Conservation (phyloP, 345 rosid genomes). For the Litchi chinensis region DNA sequence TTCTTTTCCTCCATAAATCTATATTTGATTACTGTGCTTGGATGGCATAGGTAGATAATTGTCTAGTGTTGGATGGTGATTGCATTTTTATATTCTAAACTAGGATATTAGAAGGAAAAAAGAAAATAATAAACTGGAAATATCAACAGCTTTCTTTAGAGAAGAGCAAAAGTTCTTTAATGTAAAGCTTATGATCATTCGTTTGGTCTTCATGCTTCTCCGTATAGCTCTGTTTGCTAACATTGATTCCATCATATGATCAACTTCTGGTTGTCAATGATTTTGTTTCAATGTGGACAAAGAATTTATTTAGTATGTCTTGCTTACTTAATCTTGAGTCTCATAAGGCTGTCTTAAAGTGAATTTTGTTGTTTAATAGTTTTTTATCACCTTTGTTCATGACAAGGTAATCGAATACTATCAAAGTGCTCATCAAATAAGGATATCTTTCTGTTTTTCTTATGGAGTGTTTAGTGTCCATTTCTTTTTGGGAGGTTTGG, state of each 20-base stretch:
- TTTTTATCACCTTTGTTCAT: not conserved
- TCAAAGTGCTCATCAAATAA: not conserved
- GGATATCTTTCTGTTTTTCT: not conserved
- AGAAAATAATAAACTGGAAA: not conserved
- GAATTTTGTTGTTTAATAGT: not conserved
- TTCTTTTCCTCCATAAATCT: not conserved
- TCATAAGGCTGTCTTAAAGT: not conserved
- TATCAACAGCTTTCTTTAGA: not conserved
- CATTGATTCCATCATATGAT: not conserved
- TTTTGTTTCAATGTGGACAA: no score
- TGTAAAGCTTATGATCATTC: not conserved
- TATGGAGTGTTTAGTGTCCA: not conserved
- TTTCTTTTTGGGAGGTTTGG: not conserved
- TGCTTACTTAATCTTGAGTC: not conserved
- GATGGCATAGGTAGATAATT: constrained; percentile 2
- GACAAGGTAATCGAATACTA: not conserved
- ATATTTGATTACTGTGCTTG: not conserved
- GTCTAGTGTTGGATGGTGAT: not conserved
- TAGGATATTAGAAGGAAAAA: not conserved
- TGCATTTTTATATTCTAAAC: not conserved
- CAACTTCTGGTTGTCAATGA: not conserved
- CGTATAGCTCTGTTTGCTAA: not conserved
- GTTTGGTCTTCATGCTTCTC: not conserved
- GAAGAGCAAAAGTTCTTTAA: not conserved
- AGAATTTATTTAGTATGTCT: no score